phyloP scores from a whole-genome alignment of 495 filamentous ascomycete genomes.

The Xylaria acuta region DNA sequence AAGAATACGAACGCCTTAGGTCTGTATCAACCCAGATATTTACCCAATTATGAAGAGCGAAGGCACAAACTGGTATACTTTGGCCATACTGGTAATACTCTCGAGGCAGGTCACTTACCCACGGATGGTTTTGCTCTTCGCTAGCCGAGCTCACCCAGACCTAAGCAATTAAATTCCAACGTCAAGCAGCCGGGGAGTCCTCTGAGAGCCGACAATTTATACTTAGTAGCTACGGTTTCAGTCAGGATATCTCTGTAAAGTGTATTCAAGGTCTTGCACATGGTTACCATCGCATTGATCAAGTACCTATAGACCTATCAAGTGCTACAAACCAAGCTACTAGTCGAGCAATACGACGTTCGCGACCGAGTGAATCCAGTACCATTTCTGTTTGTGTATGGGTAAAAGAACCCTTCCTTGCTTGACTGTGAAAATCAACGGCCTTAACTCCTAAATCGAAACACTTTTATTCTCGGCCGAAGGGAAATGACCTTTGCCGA shows the following conservation, averaged over 20 bases:
- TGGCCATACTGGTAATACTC: background rate
- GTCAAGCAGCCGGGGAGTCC: background rate
- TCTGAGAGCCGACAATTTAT: background rate
- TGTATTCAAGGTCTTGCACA: background rate
- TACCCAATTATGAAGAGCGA: background rate
- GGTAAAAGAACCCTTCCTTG: slow-evolving; percentile 10
- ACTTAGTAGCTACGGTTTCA: background rate
- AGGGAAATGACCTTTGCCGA: slow-evolving; percentile 16
- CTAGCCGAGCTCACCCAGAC: background rate
- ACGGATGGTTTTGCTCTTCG: background rate
- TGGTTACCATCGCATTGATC: slow-evolving; percentile 21
- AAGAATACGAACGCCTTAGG: background rate
- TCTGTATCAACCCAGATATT: background rate
- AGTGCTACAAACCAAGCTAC: slow-evolving; percentile 10
- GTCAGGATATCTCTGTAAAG: background rate
- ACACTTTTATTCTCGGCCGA: slow-evolving; percentile 25
- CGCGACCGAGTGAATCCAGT: slow-evolving; percentile 25
- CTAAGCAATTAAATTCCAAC: background rate
- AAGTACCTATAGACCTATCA: slow-evolving; percentile 21
- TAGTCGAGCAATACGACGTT: slow-evolving; percentile 14
- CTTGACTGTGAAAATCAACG: slow-evolving; percentile 20
- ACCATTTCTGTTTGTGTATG: slow-evolving; percentile 19
- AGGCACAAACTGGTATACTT: background rate
- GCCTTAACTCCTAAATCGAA: slow-evolving; percentile 28
- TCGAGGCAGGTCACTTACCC: background rate